These are phyloP conservation scores for Echium plantagineum DNA, from an alignment of 257 asterid species.

Conservation along the genomic window DNA sequence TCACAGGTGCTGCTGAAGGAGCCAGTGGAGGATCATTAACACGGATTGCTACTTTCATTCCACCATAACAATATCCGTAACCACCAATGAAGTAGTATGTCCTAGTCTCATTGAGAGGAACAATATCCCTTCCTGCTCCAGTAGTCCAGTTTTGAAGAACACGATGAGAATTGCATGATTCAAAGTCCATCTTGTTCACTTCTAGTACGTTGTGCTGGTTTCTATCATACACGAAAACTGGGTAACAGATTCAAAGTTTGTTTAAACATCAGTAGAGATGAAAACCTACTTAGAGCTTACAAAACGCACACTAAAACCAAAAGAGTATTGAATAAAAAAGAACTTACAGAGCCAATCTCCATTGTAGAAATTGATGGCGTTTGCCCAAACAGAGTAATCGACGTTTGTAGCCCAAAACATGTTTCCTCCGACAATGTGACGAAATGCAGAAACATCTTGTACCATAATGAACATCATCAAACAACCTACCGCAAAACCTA, in stretches of 20 bases:
- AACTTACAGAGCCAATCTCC: background rate
- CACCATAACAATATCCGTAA: background rate
- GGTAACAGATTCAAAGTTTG: background rate
- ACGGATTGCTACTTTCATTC: background rate
- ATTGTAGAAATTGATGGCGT: no score
- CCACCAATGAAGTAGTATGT: background rate
- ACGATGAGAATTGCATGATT: background rate
- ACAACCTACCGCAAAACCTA: no score
- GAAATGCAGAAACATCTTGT: background rate
- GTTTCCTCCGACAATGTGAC: background rate
- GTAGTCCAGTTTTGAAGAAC: background rate
- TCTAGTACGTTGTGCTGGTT: background rate
- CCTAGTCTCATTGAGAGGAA: background rate
- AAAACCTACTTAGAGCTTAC: no score
- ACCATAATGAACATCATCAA: background rate
- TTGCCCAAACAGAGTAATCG: background rate
- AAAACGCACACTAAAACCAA: no score
- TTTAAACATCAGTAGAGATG: no score
- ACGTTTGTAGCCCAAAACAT: background rate
- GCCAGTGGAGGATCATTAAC: background rate
- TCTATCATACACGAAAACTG: background rate
- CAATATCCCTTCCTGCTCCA: background rate
- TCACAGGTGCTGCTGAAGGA: background rate
- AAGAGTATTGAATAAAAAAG: no score
- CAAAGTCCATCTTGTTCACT: background rate